Base-by-base conservation (phyloP, 805 yeast species). In the Teunomyces stri region DNA sequence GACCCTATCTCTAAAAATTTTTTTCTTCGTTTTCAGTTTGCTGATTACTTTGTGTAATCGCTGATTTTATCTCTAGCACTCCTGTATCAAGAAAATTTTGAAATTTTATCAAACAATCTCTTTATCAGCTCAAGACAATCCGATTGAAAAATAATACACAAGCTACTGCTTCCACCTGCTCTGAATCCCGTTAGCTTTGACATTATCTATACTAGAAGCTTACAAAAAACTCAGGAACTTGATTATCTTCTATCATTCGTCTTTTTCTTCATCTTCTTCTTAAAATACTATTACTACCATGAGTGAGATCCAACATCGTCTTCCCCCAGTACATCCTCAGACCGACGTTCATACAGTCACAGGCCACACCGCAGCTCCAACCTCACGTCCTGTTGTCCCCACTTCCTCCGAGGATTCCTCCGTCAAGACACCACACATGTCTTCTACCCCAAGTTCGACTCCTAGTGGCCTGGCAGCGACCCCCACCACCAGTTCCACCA, bases 271-370 rank as follows among this genome's bases (percentile, higher is more conserved):
- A 18, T 31, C 22, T 15, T 29, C 15, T 20, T 41, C n/a, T 25
- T 9, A 25, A 9, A 20, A 20, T 20, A 20, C 22, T 25, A 6
- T 9, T 6, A 7, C 2, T 25, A 44, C 29, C 44, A 51, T 56
- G 54, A 51, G 58, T 45, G 58, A 56, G 43, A 52, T 56, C 40
- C 53, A 53, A 36, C 59, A 54, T n/a, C 51, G 58, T 38, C 51
- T 52, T 46, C 56, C 55, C 18, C 52, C 53, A 6, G 56, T 52
- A 6, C 47, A 43, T 18, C 43, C 49, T 11, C 48, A 42, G 21
- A 39, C 49, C 6, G 40, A 22, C 22, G 40, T 37, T 29, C 40
- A 37, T 20, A 22, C 40, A 12, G 39, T 29, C 3, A 20, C 37
- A 6, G 28, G 30, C 11, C 46, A 37, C 31, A n/a, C 41, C 11